Conservation (phyloP, 1,139 yeast genomes). For the Hyphopichia fennica region DNA sequence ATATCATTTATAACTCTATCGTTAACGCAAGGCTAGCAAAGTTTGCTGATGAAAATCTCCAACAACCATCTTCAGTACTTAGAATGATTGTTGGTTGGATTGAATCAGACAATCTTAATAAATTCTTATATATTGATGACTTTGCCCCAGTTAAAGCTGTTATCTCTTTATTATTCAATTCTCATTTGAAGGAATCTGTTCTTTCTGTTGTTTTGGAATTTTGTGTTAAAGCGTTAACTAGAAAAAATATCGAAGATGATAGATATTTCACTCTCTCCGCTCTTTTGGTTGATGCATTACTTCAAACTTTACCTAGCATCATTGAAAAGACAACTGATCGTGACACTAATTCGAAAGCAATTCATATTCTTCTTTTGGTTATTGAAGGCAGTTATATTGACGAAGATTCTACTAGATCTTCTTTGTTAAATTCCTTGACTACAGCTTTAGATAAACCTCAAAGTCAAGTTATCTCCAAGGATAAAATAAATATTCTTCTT, state of each 20-base stretch:
- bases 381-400: slow-evolving; percentile 62
- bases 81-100: slow-evolving; percentile 68
- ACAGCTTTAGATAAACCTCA: slow-evolving; percentile 63
- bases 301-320: slow-evolving; percentile 51
- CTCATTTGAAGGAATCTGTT: slow-evolving; percentile 68
- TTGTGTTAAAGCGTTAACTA: slow-evolving; percentile 42
- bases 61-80: slow-evolving; percentile 79
- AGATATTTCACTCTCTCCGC: slow-evolving; percentile 50
- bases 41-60: slow-evolving; percentile 76
- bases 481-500: slow-evolving; percentile 59
- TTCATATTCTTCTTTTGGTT: slow-evolving; percentile 53
- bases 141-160: slow-evolving; percentile 56
- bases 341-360: slow-evolving; percentile 53
- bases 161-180: slow-evolving; percentile 52
- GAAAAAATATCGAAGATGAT: slow-evolving; percentile 41
- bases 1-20: slow-evolving; percentile 51
- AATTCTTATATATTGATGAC: slow-evolving; percentile 58
- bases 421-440: slow-evolving; percentile 59
- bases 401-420: slow-evolving; percentile 53
- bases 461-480: slow-evolving; percentile 51
- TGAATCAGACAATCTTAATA: slow-evolving; percentile 44
- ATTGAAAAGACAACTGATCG: slow-evolving; percentile 44
- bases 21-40: slow-evolving; percentile 65
- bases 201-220: slow-evolving; percentile 57
- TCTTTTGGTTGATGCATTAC: slow-evolving; percentile 54